Evolutionary conservation across 768 basidiomycete species (phyloP), one percentile per base, ranked within the genome.

Genomic region (Tylopilus intermedius): DNA sequence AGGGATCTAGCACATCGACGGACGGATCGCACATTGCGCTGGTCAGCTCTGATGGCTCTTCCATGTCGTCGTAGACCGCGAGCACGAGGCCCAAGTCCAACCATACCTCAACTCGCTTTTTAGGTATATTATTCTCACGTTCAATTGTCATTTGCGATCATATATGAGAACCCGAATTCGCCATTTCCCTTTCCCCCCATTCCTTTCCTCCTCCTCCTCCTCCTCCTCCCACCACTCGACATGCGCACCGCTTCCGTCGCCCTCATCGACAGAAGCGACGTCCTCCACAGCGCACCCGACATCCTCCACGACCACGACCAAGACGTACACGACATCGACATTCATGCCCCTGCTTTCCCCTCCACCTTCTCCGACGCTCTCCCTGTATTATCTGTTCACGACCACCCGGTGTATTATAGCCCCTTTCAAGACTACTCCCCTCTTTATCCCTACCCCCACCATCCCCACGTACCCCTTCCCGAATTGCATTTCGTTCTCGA

Each of bases 321-420:
- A 10, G 62, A 69, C 67, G 41, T 60, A 38, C 59, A 66, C 55
- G 69, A 69, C 68, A 65, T 70, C 58, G 51, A 60, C 67, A 58
- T 71, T 58, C 67, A 69, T 47, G 56, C 50, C 57, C 21, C 56
- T 44, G 50, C 58, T 27, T 71, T 67, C 45, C 8, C 56, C 45
- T 18, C 32, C 32, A 10, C 54, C 53, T 57, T 64, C 47, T 49
- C 56, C 46, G 53, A 60, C 51, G 49, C 13, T 53, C 49, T 64
- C 38, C 38, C 62, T 68, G 69, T 68, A 70, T 64, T 68, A 68
- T 69, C 68, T 49, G 57, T 68, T 58, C 68, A 64, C 45, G 68
- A 64, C 51, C 8, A 50, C 13, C 37, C 62, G 4, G 38, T 69
- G 66, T 69, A 69, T 69, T 69, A 70, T 68, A 67, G 47, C 60